phyloP scores from a whole-genome alignment of 495 filamentous ascomycete genomes.

The Physcia stellaris region DNA sequence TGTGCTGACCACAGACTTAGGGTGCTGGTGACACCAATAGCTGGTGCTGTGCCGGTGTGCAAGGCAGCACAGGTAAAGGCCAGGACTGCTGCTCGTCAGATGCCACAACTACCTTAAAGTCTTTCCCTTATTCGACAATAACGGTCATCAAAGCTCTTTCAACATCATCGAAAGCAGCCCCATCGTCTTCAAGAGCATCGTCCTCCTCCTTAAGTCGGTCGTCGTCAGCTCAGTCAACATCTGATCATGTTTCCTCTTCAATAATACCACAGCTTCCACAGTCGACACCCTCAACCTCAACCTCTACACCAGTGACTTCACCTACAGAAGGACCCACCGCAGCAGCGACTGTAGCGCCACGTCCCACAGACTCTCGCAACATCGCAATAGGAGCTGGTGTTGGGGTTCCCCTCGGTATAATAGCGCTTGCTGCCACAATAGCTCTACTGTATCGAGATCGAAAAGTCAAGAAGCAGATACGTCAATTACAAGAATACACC shows the following conservation, averaged over 20 bases:
- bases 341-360: not conserved
- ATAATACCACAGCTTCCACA: no score
- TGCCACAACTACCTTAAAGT: not conserved
- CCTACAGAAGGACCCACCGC: not conserved
- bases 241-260: no score
- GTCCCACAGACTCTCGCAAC: no score
- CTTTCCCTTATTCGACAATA: not conserved
- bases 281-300: not conserved
- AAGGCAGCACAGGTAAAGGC: not conserved
- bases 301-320: not conserved
- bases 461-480: not conserved
- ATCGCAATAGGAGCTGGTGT: not conserved
- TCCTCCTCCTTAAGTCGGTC: not conserved
- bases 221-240: no score
- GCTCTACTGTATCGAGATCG: not conserved
- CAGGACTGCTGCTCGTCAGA: not conserved
- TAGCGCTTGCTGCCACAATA: not conserved
- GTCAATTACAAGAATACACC: not conserved
- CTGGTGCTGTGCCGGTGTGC: not conserved
- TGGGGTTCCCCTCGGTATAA: not conserved
- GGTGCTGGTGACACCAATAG: constrained; percentile 6
- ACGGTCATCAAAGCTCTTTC: no score
- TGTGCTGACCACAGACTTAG: no score
- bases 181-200: not conserved
- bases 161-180: no score